Base-by-base conservation (phyloP, 768 basidiomycete species). In the Cystobasidium onofrii region DNA sequence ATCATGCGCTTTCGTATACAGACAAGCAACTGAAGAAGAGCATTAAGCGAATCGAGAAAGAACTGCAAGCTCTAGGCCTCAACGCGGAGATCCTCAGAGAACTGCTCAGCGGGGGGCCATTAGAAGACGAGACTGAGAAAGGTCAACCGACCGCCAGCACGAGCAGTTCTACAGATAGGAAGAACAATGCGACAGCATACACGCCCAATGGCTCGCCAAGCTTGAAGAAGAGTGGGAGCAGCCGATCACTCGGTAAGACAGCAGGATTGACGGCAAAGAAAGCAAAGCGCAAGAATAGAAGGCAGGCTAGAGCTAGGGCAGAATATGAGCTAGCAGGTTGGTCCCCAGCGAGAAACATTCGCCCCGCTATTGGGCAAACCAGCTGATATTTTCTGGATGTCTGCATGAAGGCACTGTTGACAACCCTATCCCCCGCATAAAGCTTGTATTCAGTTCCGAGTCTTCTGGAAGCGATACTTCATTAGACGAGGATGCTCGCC, bases 11-110 rank as follows among this genome's bases (percentile, higher is more conserved):
- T 9, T 23, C 43, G n/a, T n/a, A n/a, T n/a, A 4, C 65, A 67
- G 65, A 92, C 33, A 84, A 72, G 50, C 77, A 95, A 90, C 87
- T 97, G 71, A 96, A 97, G 82, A 92, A 90, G 77, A 83, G 94
- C 34, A 93, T 97, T 77, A 90, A 90, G 75, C 85, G 88, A 78
- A 86, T 92, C 43, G 90, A 90, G 0, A 81, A 82, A 12, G 93
- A 97, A 81, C 87, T 97, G 20, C 84, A 86, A 1, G 84, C 86
- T 1, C 82, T 92, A 27, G 93, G 90, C 0, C 80, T 86, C n/a
- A 82, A 82, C 34, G 82, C 82, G 0, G 80, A 82, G 9, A 81
- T 84, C 0, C 79, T 85, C 18, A 79, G 82, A 63, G 81, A 82
- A 63, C 79, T 85, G 18, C 78, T 84, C 1, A 77, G 81, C 29